Conservation (phyloP, 331 rosid species). For the Dryas integrifolia region DNA sequence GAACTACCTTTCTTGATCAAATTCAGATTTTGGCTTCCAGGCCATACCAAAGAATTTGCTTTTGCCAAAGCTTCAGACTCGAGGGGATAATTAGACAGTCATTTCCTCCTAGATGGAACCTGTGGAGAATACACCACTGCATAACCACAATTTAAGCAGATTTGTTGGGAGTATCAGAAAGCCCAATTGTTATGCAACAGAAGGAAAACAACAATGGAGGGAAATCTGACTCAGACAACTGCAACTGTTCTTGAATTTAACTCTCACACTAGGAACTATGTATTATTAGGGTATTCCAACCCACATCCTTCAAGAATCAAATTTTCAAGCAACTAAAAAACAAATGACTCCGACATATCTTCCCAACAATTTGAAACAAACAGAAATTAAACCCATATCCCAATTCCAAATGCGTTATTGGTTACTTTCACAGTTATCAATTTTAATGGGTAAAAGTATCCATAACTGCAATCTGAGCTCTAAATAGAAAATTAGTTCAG, state of each 20-base stretch:
- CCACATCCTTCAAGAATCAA: neutral
- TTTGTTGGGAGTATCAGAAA: neutral
- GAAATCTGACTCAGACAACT: neutral
- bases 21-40: constrained; percentile 32
- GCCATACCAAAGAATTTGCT: constrained; percentile 11
- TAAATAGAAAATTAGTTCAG: neutral
- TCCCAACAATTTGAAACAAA: neutral
- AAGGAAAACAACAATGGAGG: neutral
- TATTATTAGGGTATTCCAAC: neutral
- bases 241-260: too few species aligned
- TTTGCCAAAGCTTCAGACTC: constrained; percentile 15
- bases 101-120: constrained; percentile 12
- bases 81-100: constrained; percentile 7
- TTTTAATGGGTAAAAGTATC: neutral
- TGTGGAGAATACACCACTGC: neutral
- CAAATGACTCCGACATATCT: neutral
- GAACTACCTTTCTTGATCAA: constrained; percentile 31
- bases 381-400: neutral
- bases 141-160: neutral
- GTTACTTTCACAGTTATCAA: neutral
- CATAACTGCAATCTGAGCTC: neutral
- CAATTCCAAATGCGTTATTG: neutral
- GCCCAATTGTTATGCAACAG: neutral
- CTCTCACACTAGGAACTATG: too few species aligned
- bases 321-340: neutral